phyloP scores from a whole-genome alignment of 2,329 filamentous ascomycete genomes.

The Neofusicoccum cordaticola region DNA sequence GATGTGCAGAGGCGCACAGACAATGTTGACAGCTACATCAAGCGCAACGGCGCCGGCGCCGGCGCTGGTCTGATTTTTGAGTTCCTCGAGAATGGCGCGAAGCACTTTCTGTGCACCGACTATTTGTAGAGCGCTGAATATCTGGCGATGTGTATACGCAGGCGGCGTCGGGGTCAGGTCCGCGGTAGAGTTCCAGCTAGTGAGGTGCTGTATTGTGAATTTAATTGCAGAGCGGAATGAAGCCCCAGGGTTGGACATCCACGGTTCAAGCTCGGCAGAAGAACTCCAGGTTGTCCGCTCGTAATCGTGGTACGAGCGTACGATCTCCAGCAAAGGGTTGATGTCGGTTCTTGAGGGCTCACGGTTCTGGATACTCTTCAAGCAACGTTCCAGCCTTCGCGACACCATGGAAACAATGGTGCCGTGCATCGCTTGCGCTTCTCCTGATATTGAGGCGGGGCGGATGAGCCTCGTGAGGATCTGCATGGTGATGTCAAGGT shows the following conservation, averaged over 20 bases:
- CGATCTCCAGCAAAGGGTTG: slow-evolving; percentile 64
- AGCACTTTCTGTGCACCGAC: slow-evolving; percentile 63
- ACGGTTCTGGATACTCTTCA: slow-evolving; percentile 64
- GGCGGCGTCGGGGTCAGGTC: slow-evolving; percentile 53
- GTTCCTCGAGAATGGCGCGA: slow-evolving; percentile 63
- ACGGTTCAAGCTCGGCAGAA: slow-evolving; percentile 66
- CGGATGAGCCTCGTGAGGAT: slow-evolving; percentile 71
- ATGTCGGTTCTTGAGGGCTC: slow-evolving; percentile 68
- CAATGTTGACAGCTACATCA: slow-evolving; percentile 66
- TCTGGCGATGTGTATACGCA: slow-evolving; percentile 69
- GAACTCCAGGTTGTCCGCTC: slow-evolving; percentile 62
- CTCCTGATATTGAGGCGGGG: slow-evolving; percentile 66
- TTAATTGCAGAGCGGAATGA: slow-evolving; percentile 60
- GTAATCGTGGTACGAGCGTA: slow-evolving; percentile 58
- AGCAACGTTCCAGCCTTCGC: slow-evolving; percentile 63
- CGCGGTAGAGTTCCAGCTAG: slow-evolving; percentile 62
- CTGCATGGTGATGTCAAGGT: slow-evolving; percentile 67
- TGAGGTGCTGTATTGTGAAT: slow-evolving; percentile 60
- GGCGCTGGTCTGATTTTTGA: slow-evolving; percentile 59
- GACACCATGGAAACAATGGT: slow-evolving; percentile 71
- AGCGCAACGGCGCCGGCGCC: slow-evolving; percentile 62
- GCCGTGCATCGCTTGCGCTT: slow-evolving; percentile 68
- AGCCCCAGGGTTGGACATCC: slow-evolving; percentile 56
- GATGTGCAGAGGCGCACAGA: slow-evolving; percentile 60
- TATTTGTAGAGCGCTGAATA: slow-evolving; percentile 60